These are phyloP conservation scores for Clonostachys sp. DNA, from an alignment of 2,329 filamentous ascomycete genomes.

Conservation along the genomic window DNA sequence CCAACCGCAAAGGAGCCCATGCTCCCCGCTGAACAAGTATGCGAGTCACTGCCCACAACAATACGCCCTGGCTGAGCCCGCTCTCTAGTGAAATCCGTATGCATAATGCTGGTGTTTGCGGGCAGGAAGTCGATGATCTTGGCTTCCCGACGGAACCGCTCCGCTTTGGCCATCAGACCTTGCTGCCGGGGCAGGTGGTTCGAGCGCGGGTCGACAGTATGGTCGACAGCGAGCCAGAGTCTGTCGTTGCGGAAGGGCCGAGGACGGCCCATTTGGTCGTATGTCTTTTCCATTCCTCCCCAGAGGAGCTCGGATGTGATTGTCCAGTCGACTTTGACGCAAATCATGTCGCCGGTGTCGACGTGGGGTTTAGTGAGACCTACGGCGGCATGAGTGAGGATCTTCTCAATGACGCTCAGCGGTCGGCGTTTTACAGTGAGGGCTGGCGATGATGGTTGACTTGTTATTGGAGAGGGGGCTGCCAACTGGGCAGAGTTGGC, in stretches of 20 bases:
- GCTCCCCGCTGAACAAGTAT: conserved; percentile 37
- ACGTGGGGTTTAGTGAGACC: conserved; percentile 20
- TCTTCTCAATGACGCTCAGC: conserved; percentile 39
- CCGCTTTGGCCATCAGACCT: conserved; percentile 25
- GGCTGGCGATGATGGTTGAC: background rate
- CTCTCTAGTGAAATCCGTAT: conserved; percentile 39
- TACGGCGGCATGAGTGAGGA: conserved; percentile 35
- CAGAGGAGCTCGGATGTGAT: conserved; percentile 37
- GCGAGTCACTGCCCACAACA: conserved; percentile 36
- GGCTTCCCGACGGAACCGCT: conserved; percentile 28
- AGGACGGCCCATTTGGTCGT: conserved; percentile 29
- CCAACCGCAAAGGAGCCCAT: conserved; percentile 36
- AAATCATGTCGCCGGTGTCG: conserved; percentile 29
- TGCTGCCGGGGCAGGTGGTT: conserved; percentile 25
- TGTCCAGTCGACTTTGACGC: conserved; percentile 38
- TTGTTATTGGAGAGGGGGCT: background rate
- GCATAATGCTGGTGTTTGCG: conserved; percentile 31
- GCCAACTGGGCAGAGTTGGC: conserved; percentile 5
- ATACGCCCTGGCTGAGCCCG: conserved; percentile 37
- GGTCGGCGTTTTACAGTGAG: background rate
- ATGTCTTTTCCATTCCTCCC: conserved; percentile 33
- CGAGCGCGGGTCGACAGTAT: conserved; percentile 38
- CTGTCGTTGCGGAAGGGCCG: conserved; percentile 43
- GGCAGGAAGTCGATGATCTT: conserved; percentile 31
- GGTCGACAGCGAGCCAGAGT: conserved; percentile 44